Evolutionary conservation across 2,329 filamentous ascomycete genomes (phyloP).

Genomic region (Hypoxylon sp.): DNA sequence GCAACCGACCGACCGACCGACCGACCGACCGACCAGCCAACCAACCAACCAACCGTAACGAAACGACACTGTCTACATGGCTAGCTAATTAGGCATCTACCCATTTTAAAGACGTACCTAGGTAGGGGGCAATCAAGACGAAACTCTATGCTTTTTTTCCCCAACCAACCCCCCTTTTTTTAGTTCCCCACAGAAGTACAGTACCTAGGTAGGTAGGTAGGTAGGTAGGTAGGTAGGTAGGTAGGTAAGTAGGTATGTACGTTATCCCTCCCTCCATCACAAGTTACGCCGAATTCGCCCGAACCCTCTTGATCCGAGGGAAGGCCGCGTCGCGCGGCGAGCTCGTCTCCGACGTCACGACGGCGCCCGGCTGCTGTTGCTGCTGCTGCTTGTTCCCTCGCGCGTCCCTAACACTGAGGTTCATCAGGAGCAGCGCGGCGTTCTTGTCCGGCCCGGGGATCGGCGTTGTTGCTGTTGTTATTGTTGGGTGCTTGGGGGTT

Average conservation of each 20-base stretch:
- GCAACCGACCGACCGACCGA: too few species aligned
- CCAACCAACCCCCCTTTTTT: background rate
- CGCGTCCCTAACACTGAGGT: slow-evolving; percentile 54
- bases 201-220: too few species aligned
- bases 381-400: too few species aligned
- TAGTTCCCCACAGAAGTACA: too few species aligned
- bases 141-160: too few species aligned
- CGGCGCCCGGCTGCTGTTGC: slow-evolving; percentile 3
- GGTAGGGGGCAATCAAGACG: too few species aligned
- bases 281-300: slow-evolving; percentile 52
- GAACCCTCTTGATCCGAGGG: slow-evolving; percentile 51
- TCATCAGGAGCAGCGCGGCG: slow-evolving; percentile 58
- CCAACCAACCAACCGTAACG: slow-evolving; percentile 12
- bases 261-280: too few species aligned
- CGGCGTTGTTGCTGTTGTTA: slow-evolving; percentile 16
- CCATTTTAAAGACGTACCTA: slow-evolving; percentile 1
- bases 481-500: background rate
- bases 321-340: slow-evolving; percentile 41
- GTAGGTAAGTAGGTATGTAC: too few species aligned
- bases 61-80: slow-evolving; percentile 4
- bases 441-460: slow-evolving; percentile 52
- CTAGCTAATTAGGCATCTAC: slow-evolving; percentile 2
- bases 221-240: too few species aligned
- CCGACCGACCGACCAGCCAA: too few species aligned
- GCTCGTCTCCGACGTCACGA: slow-evolving; percentile 28